Conservation (phyloP, 202 grass and related monocot species). For the Saccharum hybrid region DNA sequence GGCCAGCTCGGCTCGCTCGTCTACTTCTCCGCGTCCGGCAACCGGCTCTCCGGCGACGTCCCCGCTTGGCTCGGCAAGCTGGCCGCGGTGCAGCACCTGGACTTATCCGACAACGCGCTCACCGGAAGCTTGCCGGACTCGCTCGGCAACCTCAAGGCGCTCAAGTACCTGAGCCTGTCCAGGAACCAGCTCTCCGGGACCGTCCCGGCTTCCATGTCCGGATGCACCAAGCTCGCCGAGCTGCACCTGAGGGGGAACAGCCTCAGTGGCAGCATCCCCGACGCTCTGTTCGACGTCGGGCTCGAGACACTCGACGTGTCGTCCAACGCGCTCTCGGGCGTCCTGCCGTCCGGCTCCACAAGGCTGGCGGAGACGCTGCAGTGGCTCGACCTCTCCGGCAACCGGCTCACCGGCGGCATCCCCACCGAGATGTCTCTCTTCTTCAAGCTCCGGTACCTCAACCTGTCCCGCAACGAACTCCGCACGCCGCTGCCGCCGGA, state of each 20-base stretch:
- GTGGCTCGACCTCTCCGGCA: constrained; percentile 81
- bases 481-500: constrained; percentile 75
- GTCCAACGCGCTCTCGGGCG: constrained; percentile 68
- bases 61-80: constrained; percentile 72
- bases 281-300: constrained; percentile 70
- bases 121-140: constrained; percentile 69
- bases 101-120: constrained; percentile 74
- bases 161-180: constrained; percentile 74
- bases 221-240: constrained; percentile 70
- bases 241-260: constrained; percentile 61
- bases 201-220: constrained; percentile 60
- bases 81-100: constrained; percentile 58
- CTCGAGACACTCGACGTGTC: constrained; percentile 84
- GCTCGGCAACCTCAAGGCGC: constrained; percentile 73
- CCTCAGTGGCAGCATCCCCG: constrained; percentile 70
- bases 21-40: constrained; percentile 56
- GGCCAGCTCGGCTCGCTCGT: constrained; percentile 64
- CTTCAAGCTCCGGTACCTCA: constrained; percentile 70
- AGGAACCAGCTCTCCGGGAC: constrained; percentile 60
- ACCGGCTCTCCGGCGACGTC: constrained; percentile 65
- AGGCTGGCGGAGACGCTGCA: constrained; percentile 63
- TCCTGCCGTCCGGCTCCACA: constrained; percentile 57
- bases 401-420: constrained; percentile 66
- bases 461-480: constrained; percentile 82
- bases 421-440: constrained; percentile 71